These are phyloP conservation scores for Pyrus hybrid DNA, from an alignment of 331 rosid genomes.

Conservation along the genomic window DNA sequence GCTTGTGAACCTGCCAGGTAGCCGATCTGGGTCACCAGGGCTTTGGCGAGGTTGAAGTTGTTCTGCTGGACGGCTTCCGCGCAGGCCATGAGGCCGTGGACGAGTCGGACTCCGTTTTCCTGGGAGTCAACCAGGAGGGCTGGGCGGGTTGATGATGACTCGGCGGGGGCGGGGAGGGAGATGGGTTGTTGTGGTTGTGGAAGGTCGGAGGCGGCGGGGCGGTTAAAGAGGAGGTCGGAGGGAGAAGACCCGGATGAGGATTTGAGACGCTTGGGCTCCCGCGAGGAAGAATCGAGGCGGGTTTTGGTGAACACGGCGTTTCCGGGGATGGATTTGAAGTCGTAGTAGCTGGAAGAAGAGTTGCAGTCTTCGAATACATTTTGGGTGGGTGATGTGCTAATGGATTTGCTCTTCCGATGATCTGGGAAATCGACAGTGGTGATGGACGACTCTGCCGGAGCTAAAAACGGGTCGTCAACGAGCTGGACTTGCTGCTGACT, in stretches of 20 bases:
- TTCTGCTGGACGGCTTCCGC: too few species aligned
- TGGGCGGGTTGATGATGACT: slow-evolving; percentile 35
- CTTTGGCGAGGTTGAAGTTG: too few species aligned
- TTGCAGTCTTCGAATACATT: slow-evolving; percentile 35
- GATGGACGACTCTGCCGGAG: slow-evolving; percentile 52
- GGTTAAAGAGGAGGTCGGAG: slow-evolving; percentile 8
- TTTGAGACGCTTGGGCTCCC: slow-evolving; percentile 47
- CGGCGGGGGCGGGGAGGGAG: slow-evolving; percentile 2
- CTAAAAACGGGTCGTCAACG: slow-evolving; percentile 30
- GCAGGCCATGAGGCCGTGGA: slow-evolving; percentile 30
- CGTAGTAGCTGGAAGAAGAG: slow-evolving; percentile 52
- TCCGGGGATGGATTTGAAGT: slow-evolving; percentile 70
- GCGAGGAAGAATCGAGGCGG: slow-evolving; percentile 19
- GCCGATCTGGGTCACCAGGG: too few species aligned
- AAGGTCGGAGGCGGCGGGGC: slow-evolving; percentile 1
- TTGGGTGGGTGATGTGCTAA: background rate
- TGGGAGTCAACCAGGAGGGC: slow-evolving; percentile 63
- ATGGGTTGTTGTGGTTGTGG: background rate
- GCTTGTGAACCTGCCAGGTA: slow-evolving; percentile 37
- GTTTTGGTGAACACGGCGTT: slow-evolving; percentile 39
- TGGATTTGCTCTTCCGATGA: background rate
- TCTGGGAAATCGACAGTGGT: slow-evolving; percentile 39
- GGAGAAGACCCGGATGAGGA: slow-evolving; percentile 20
- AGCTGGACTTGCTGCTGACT: background rate
- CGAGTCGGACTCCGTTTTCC: slow-evolving; percentile 76